These are phyloP conservation scores for Didymosphaeria variabile DNA, from an alignment of 2,329 filamentous ascomycete species.

Conservation along the genomic window DNA sequence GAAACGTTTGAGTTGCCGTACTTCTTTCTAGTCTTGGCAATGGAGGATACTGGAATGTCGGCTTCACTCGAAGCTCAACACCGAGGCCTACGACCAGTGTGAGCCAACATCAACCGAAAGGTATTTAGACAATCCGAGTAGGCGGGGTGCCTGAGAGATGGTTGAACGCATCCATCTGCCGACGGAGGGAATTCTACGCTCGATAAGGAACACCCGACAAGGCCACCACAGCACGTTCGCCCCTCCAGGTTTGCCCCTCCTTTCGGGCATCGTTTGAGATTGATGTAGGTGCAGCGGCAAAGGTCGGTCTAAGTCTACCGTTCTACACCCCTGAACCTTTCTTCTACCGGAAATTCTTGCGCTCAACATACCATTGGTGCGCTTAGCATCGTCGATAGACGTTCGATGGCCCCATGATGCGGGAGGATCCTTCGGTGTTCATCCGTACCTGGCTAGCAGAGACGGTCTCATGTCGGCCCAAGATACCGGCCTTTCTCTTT, in stretches of 20 bases:
- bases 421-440: constrained; percentile 23
- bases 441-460: constrained; percentile 4
- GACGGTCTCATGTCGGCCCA: constrained; percentile 4
- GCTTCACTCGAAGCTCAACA: no score
- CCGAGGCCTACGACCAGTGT: no score
- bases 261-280: constrained; percentile 5
- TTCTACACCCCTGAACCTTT: background rate
- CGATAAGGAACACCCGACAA: no score
- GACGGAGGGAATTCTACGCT: no score
- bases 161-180: no score
- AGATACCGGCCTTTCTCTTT: background rate
- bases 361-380: constrained; percentile 12
- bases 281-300: constrained; percentile 1
- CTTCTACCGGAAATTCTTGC: constrained; percentile 1
- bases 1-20: background rate
- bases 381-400: constrained; percentile 5
- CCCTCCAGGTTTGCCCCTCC: constrained; percentile 1
- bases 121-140: no score
- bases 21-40: background rate
- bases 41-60: no score
- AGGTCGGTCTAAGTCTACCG: background rate
- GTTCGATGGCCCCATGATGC: constrained; percentile 17
- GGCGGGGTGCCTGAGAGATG: no score
- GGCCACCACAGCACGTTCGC: background rate
- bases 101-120: no score